A percentile compares a stretch with the other conserved stretches of the same genome.
Evolutionary conservation across 257 asterid species (phyloP).

Genomic region (Jacaranda copaia): DNA sequence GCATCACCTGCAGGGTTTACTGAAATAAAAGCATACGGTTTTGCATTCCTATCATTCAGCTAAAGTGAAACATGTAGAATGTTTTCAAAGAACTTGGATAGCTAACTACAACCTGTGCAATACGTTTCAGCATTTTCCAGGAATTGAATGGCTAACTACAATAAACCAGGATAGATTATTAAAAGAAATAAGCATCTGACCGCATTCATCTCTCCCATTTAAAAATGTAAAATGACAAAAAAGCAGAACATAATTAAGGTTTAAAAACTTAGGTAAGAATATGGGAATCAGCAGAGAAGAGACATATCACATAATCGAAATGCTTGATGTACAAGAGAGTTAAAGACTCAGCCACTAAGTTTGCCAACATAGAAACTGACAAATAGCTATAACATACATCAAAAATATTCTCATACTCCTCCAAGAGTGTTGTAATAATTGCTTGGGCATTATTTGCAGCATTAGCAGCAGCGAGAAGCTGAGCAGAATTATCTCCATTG

Average conservation of each 20-base stretch:
- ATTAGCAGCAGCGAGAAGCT: conserved; percentile 93
- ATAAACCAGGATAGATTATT: conserved; percentile 24
- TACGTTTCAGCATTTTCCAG: conserved; percentile 16
- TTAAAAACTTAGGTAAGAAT: neutral
- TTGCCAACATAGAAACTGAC: conserved; percentile 25
- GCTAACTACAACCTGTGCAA: conserved; percentile 18
- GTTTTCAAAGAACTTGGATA: conserved; percentile 18
- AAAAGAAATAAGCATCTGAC: conserved; percentile 21
- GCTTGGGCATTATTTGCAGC: conserved; percentile 95
- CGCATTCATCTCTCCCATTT: conserved; percentile 23
- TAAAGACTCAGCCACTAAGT: conserved; percentile 27
- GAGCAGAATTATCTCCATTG: conserved; percentile 87
- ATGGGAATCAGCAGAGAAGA: conserved; percentile 18
- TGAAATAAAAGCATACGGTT: conserved; percentile 15
- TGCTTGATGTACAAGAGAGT: conserved; percentile 1
- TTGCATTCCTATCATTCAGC: conserved; percentile 23
- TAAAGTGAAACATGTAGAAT: conserved; percentile 22
- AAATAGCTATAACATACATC: conserved; percentile 59
- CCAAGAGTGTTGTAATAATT: conserved; percentile 77
- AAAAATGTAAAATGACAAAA: conserved; percentile 26
- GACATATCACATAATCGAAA: conserved; percentile 19
- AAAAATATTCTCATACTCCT: conserved; percentile 82
- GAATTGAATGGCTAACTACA: conserved; percentile 16
- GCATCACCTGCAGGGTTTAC: conserved; percentile 10
- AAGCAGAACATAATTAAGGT: conserved; percentile 20